Conservation (phyloP, 2,329 filamentous ascomycete genomes). For the Sordariomycetes sp. region DNA sequence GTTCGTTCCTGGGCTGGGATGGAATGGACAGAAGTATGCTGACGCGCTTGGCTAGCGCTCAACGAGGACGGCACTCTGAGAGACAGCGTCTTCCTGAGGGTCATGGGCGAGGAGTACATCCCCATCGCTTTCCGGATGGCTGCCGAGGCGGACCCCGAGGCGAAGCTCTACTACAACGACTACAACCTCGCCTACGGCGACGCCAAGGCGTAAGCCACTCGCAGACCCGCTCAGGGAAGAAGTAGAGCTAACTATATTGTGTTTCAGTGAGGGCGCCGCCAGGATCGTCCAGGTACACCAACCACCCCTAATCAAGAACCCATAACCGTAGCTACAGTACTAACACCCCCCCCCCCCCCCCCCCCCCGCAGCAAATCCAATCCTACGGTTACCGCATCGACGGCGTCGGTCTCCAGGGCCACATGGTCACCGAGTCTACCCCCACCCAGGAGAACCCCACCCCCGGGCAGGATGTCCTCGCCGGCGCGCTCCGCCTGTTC, state of each 20-base stretch:
- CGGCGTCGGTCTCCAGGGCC: conserved; percentile 35
- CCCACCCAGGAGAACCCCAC: conserved; percentile 18
- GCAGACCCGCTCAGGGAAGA: not conserved
- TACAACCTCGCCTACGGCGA: conserved; percentile 31
- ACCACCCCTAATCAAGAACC: not conserved
- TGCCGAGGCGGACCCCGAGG: conserved; percentile 26
- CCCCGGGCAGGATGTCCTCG: conserved; percentile 15
- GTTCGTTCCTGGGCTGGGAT: not conserved
- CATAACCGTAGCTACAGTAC: not conserved
- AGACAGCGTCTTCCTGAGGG: conserved; percentile 28
- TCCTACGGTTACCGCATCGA: conserved; percentile 29
- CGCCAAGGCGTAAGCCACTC: conserved; percentile 14
- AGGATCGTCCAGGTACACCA: conserved; percentile 14
- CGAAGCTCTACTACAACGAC: conserved; percentile 40
- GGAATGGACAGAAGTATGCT: not conserved
- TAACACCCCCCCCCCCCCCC: not conserved
- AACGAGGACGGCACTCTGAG: conserved; percentile 35
- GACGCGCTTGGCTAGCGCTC: conserved; percentile 14
- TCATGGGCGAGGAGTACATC: conserved; percentile 35
- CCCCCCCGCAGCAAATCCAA: conserved; percentile 12
- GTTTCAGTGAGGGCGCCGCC: conserved; percentile 12
- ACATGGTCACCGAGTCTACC: conserved; percentile 26
- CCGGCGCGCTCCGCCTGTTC: conserved; percentile 23
- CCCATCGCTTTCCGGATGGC: conserved; percentile 33
- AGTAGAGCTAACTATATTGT: not conserved